Conservation (phyloP, 2,329 filamentous ascomycete genomes). For the Botrytis squamosa region DNA sequence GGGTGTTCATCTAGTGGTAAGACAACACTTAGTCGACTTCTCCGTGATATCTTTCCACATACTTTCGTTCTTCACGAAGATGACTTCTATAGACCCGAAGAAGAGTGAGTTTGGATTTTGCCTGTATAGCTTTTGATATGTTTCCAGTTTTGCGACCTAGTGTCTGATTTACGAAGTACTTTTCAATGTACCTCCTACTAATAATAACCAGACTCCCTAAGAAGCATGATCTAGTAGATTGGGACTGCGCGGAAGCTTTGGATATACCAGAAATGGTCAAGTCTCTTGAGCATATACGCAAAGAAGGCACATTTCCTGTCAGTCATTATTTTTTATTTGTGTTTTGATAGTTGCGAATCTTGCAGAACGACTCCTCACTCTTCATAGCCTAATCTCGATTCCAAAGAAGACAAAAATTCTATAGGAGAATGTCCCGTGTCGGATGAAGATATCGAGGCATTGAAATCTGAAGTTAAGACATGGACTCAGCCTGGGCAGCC, state of each 20-base stretch:
- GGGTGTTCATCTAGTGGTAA: constrained; percentile 93
- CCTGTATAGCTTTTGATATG: neutral
- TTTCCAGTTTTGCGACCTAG: neutral
- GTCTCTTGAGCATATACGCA: constrained; percentile 68
- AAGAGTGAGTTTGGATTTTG: constrained; percentile 51
- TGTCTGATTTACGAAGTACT: neutral
- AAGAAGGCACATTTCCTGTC: constrained; percentile 64
- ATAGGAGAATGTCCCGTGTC: constrained; percentile 55
- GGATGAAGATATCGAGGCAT: constrained; percentile 46
- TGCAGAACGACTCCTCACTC: constrained; percentile 30
- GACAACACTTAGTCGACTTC: constrained; percentile 82
- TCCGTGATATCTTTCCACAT: constrained; percentile 76
- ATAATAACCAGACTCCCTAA: constrained; percentile 49
- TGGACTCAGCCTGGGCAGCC: constrained; percentile 49
- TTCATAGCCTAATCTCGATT: constrained; percentile 49
- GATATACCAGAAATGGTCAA: constrained; percentile 66
- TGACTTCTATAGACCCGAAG: constrained; percentile 87
- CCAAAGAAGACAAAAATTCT: constrained; percentile 63
- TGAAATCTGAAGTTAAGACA: constrained; percentile 48
- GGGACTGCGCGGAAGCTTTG: constrained; percentile 84
- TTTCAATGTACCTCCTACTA: neutral
- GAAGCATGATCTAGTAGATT: constrained; percentile 70
- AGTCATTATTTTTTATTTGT: constrained; percentile 38
- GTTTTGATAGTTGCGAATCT: constrained; percentile 32
- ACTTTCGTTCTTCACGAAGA: constrained; percentile 90